Evolutionary conservation across 805 yeast genomes (phyloP), one percentile per base, ranked within the genome.

Genomic region (Ogataea ganodermae): DNA sequence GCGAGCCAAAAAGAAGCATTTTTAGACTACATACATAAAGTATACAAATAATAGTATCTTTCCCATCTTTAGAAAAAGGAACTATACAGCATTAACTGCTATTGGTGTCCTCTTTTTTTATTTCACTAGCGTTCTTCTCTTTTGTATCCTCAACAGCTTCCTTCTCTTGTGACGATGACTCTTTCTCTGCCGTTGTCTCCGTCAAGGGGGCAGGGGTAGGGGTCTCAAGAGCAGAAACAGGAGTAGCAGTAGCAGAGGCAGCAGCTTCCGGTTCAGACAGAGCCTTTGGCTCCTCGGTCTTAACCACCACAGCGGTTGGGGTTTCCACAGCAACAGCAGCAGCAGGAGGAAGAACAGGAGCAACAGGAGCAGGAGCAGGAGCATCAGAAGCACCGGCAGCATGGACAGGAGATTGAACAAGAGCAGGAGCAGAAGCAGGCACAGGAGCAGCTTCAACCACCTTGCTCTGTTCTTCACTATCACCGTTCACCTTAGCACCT

Each of bases 401-500:
- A 8, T 21, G 14, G 6, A 6, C 14, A 8, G 14, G 7, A 10
- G 27, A 24, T 24, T 7, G 27, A 24, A 24, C 27, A 24, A 10
- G 27, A 10, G 27, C 10, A 7, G 27, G 27, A 24, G 27, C 27
- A 24, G 27, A 24, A 24, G 27, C 27, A 7, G 27, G 27, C 9
- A 24, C 10, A 24, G 27, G 12, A 14, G 20, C n/a, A n/a, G n/a
- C n/a, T n/a, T n/a, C n/a, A n/a, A n/a, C n/a, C 39, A 8, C 12
- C 26, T 22, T 28, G 18, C 6, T 17, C 26, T 16, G 16, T 28
- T 30, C 38, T 20, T 46, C 41, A 7, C 20, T 22, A 14, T 39
- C 32, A 31, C 44, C 52, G 17, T 37, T 48, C n/a, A 41, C 50
- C 17, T 47, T 44, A 14, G 46, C 53, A 6, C 46, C 51, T 17